Evolutionary conservation across 2,329 filamentous ascomycete species (phyloP), one percentile per base, ranked within the genome.

Genomic region (Aureobasidium pullulans): DNA sequence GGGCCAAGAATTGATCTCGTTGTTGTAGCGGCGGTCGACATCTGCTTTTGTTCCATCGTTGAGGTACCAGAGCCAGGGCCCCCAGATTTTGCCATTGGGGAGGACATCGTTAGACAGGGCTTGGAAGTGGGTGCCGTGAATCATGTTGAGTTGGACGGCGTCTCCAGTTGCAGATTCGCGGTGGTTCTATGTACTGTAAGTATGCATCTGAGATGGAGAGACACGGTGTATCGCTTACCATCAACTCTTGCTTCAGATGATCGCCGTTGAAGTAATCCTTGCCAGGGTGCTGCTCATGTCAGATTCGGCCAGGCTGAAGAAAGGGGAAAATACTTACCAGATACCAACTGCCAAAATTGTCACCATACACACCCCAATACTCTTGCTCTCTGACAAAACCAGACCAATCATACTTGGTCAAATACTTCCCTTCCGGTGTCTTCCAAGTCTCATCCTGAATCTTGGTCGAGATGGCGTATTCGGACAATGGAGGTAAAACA

Each of bases 391-490:
- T 64, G 4, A 76, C 65, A 53, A 73, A 75, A 3, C 68, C 69
- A 13, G 72, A 74, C 66, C 76, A 77, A 58, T 78, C 74, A 60
- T 83, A 82, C 68, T 83, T 82, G 2, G 77, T 80, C 61, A 82
- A 72, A 60, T 78, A 81, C 0, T 70, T 72, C 0, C 79, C 78
- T 50, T 80, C 76, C 0, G 71, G 71, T 31, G 70, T 73, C 54
- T 76, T 71, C 77, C 78, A 81, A 1, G 79, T 81, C 69, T 81
- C 78, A 66, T 81, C 79, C 63, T 81, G 78, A 4, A 81, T 76
- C 46, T 80, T 80, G 11, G 75, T 79, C 10, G 73, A 71, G 5
- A 64, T 67, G 3, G 70, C 60, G 60, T 80, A 79, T 42, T 79
- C 74, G 2, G 68, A 66, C 6, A 80, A 68, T 0, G 73, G 66